Conservation (phyloP, 306 rosid genomes). For the Rosa multiflora region DNA sequence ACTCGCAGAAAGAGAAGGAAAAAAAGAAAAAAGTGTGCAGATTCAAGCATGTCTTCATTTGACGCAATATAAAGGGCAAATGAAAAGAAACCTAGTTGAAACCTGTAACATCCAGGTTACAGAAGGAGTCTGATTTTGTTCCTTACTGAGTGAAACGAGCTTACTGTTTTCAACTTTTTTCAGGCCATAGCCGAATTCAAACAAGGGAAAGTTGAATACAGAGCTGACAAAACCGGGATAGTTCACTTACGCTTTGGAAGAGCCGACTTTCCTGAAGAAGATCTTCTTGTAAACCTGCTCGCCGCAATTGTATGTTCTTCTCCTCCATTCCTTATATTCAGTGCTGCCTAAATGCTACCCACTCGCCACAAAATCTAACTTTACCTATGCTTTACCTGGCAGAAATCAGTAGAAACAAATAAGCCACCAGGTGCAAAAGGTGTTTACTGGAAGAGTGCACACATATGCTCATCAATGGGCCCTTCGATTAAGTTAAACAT, state of each 20-base stretch:
- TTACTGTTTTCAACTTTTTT: conserved; percentile 17
- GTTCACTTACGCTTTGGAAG: conserved; percentile 95
- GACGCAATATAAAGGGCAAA: not conserved
- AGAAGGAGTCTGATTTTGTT: not conserved
- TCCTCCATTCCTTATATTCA: conserved; percentile 4
- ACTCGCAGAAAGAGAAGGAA: not conserved
- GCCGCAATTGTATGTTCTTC: conserved; percentile 73
- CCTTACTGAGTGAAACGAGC: not conserved
- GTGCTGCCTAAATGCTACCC: conserved; percentile 11
- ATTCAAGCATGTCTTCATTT: conserved; percentile 1
- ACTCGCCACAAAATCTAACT: not conserved
- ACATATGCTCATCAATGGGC: conserved; percentile 95
- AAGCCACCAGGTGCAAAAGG: conserved; percentile 96
- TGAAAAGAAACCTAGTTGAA: not conserved
- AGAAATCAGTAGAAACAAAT: conserved; percentile 90
- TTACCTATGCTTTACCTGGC: conserved; percentile 20
- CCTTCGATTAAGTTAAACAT: conserved; percentile 83
- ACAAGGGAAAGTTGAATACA: conserved; percentile 93
- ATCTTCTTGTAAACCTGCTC: conserved; percentile 75
- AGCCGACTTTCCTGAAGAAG: conserved; percentile 82
- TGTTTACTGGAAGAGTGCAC: conserved; percentile 95
- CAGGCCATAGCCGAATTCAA: conserved; percentile 97
- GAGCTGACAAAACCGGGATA: conserved; percentile 98
- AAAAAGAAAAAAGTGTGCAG: not conserved
- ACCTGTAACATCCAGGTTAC: not conserved